Base-by-base conservation (phyloP, 2,329 filamentous ascomycete species). In the Cadophora malorum region DNA sequence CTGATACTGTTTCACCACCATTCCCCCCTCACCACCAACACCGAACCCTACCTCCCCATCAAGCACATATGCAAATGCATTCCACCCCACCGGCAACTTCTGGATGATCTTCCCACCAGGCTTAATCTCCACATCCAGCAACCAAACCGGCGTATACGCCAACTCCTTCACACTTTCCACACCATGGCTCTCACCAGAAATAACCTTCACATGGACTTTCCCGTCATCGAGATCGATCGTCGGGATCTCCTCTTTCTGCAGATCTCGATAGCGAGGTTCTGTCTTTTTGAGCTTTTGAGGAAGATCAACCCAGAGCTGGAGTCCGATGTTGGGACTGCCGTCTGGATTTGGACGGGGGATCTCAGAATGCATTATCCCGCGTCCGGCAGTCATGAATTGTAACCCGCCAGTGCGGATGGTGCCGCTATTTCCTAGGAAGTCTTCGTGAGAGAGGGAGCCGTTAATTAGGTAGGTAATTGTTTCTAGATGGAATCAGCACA, bases 351-450 rank as follows among this genome's bases (percentile, higher is more conserved):
- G 58, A 9, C 58, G 58, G 2, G 58, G 58, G 14, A 61, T 61
- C 41, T 61, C 58, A 16, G 58, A 61, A 35, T 61, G 58, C 58
- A 61, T 61, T 16, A 61, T 47, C 14, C 58, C 58, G 10, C 58
- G 58, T 21, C 58, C 58, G 35, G 58, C 58, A 19, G 58, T 61
- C 58, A 61, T 61, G 58, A 61, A 61, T 61, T 61, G 58, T 3
- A 61, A 9, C 1, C 58, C 58, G 14, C 58, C 58, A 21, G 58
- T 61, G 14, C 28, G 35, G 58, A 61, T 47, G 7, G 58, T 61
- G 19, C 58, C 58, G 41, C 41, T 61, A 21, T 61, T 61, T 14
- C 58, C 58, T 19, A 31, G 19, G 58, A 61, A 61, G 38, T 61
- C 58, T 45, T 61, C 58, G 35, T 61, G 58, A 21, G 41, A 33